phyloP scores from a whole-genome alignment of 768 basidiomycete species.

The Psilocybe sp. region DNA sequence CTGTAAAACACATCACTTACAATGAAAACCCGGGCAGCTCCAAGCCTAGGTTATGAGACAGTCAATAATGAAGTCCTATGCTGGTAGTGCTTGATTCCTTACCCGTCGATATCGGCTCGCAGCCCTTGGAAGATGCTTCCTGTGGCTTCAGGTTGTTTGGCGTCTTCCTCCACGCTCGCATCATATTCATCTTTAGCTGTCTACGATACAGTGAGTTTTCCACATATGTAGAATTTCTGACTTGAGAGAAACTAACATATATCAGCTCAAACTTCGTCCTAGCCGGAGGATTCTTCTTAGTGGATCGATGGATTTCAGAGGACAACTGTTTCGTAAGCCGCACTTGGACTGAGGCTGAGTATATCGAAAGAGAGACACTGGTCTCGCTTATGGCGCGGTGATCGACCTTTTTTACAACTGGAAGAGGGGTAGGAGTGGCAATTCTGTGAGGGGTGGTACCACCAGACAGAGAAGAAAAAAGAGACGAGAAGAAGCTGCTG shows the following conservation, averaged over 20 bases:
- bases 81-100: constrained; percentile 15
- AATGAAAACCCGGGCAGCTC: constrained; percentile 81
- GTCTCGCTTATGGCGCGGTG: constrained; percentile 44
- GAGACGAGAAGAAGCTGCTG: constrained; percentile 48
- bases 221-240: neutral
- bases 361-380: constrained; percentile 60
- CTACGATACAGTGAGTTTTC: constrained; percentile 30
- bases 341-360: constrained; percentile 65
- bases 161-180: constrained; percentile 66
- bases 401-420: constrained; percentile 30
- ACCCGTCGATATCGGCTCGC: constrained; percentile 84
- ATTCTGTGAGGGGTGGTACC: constrained; percentile 33
- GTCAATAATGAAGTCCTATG: neutral
- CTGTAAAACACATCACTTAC: constrained; percentile 35
- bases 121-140: constrained; percentile 87
- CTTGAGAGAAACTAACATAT: constrained; percentile 49
- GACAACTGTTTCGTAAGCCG: constrained; percentile 62
- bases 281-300: constrained; percentile 89
- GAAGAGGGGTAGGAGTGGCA: constrained; percentile 29
- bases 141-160: constrained; percentile 51
- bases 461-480: constrained; percentile 38
- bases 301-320: constrained; percentile 80
- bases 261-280: constrained; percentile 79
- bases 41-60: constrained; percentile 39
- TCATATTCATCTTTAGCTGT: constrained; percentile 84